These are phyloP conservation scores for Podospora didyma DNA, from an alignment of 495 filamentous ascomycete species.

Conservation along the genomic window DNA sequence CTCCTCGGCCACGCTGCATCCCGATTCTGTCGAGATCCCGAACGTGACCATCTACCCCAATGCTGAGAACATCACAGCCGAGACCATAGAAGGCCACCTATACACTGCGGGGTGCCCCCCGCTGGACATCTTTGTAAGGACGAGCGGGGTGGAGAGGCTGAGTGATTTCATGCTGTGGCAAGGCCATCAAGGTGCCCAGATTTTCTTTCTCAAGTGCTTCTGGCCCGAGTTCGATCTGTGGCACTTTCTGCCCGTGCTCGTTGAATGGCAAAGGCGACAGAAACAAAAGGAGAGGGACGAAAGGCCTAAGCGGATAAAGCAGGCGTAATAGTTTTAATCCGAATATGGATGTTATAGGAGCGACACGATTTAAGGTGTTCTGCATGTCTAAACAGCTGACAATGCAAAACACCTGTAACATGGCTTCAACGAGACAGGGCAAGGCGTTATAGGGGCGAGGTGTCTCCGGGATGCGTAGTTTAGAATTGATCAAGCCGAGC, in stretches of 20 bases:
- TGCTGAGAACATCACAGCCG: constrained; percentile 79
- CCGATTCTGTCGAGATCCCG: constrained; percentile 25
- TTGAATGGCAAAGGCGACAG: constrained; percentile 83
- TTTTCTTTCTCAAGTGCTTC: constrained; percentile 85
- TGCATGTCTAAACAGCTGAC: neutral
- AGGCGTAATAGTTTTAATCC: constrained; percentile 2
- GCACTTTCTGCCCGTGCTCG: constrained; percentile 85
- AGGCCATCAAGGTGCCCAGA: constrained; percentile 84
- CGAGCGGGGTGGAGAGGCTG: constrained; percentile 84
- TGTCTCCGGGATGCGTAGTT: no score
- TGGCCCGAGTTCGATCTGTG: constrained; percentile 97
- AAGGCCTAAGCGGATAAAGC: constrained; percentile 27
- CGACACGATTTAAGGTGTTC: neutral
- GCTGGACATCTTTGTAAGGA: constrained; percentile 83
- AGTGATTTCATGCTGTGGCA: constrained; percentile 99
- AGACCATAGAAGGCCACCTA: constrained; percentile 73
- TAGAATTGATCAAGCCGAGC: neutral
- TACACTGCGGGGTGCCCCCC: constrained; percentile 83
- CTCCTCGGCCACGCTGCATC: constrained; percentile 41
- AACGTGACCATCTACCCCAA: constrained; percentile 43
- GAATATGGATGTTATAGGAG: no score
- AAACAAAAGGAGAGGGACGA: constrained; percentile 47
- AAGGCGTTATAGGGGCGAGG: no score
- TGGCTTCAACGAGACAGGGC: no score
- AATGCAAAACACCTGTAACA: no score